Base-by-base conservation (phyloP, 768 basidiomycete species). In the Panellus pusillus region DNA sequence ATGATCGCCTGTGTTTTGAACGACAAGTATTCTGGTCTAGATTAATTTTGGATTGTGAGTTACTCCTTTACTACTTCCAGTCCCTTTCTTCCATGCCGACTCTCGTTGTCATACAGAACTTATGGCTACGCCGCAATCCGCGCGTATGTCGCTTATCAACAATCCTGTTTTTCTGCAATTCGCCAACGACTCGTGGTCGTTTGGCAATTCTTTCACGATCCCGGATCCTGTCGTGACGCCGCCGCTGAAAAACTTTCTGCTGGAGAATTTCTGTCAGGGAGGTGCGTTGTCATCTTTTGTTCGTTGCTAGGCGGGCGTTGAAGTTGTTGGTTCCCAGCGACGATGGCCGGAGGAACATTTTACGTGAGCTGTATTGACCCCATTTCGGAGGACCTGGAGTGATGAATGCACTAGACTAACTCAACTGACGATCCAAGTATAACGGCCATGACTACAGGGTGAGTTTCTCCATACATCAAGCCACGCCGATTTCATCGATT, bases 381-480 rank as follows among this genome's bases (percentile, higher is more conserved):
- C 44, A 18, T 9, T 17, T 24, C 24, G 29, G 38, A 17, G 19
- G 27, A 17, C 32, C 14, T 9, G 7, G n/a, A 11, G 20, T 13
- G n/a, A 17, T 15, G 15, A 42, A 14, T 17, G 27, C 13, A 24
- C 9, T 19, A 58, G 52, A 48, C 44, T 2, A 58, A 31, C 7
- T 47, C 47, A 6, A 7, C 24, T 9, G 28, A 31, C 9, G 46
- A 44, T 40, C 44, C 48, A 1, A 38, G 28, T 12, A 9, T 59
- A 20, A 44, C 48, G 32, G 58, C 51, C 3, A 49, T 59, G 38
- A 48, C 37, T 9, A 59, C 53, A 11, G 58, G 58, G 53, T 59
- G 27, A 31, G 52, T 39, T 44, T 3, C 27, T 45, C 18, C 9
- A 6, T 7, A 2, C 15, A 9, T 32, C 29, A 7, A 17, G 17